A percentile compares a stretch with the other conserved stretches of the same genome.
Evolutionary conservation across 2,329 filamentous ascomycete species (phyloP).

Genomic region (Pseudogymnoascus pannorum): DNA sequence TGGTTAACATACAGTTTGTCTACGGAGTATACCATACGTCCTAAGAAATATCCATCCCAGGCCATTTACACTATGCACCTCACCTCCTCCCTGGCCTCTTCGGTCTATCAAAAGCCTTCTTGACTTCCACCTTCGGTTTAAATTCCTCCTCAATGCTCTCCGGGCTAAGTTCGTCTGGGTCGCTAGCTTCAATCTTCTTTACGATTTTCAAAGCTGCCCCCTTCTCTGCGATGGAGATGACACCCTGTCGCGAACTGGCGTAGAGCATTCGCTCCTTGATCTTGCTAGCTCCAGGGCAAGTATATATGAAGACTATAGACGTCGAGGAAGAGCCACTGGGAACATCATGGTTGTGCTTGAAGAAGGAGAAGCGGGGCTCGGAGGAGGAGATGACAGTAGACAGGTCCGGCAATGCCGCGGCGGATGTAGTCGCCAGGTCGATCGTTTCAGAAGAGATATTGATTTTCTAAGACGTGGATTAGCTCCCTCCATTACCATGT

Average conservation of each 20-base stretch:
- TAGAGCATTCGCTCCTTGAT: constrained; percentile 86
- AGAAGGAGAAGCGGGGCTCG: constrained; percentile 74
- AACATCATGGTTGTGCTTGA: constrained; percentile 52
- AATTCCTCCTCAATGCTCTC: constrained; percentile 58
- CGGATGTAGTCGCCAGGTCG: constrained; percentile 49
- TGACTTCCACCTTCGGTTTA: constrained; percentile 57
- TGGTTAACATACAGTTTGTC: not conserved
- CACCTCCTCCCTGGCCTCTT: constrained; percentile 60
- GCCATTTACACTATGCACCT: not conserved
- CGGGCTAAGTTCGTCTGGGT: constrained; percentile 64
- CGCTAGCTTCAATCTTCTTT: constrained; percentile 63
- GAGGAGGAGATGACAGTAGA: constrained; percentile 52
- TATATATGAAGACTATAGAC: constrained; percentile 74
- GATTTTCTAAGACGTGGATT: constrained; percentile 51
- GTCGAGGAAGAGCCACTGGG: constrained; percentile 44
- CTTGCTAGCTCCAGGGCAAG: constrained; percentile 62
- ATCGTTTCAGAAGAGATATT: constrained; percentile 63
- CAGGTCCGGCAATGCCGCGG: constrained; percentile 51
- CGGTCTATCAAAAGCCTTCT: constrained; percentile 66
- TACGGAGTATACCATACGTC: not conserved
- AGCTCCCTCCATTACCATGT: not conserved
- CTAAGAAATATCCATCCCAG: not conserved
- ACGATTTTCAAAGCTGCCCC: constrained; percentile 59
- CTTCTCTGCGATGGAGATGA: constrained; percentile 56
- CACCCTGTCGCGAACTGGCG: constrained; percentile 61